Evolutionary conservation across 169 alveolate species (phyloP).

Genomic region (Cytauxzoon felis): DNA sequence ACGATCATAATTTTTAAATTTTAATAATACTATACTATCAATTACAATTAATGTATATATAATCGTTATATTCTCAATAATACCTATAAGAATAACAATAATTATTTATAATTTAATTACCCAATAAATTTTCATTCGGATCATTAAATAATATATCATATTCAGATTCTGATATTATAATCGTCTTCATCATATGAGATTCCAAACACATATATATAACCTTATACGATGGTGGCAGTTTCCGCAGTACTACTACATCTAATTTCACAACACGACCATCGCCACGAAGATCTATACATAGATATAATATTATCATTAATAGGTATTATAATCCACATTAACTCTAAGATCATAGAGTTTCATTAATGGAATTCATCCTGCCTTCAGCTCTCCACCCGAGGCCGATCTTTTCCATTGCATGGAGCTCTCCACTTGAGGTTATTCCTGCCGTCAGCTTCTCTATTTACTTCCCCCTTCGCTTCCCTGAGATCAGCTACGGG

Average conservation of each 20-base stretch:
- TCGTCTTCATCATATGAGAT: background rate
- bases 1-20: slow-evolving; percentile 11
- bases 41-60: slow-evolving; percentile 27
- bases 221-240: slow-evolving; percentile 38
- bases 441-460: no score
- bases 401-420: no score
- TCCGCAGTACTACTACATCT: slow-evolving; percentile 44
- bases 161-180: slow-evolving; percentile 26
- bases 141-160: slow-evolving; percentile 10
- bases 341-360: no score
- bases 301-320: no score
- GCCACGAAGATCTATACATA: no score
- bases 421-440: no score
- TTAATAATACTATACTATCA: slow-evolving; percentile 3
- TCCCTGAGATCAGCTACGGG: no score
- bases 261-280: slow-evolving; percentile 39
- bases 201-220: slow-evolving; percentile 21
- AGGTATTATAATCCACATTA: no score
- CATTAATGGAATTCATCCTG: no score
- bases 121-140: slow-evolving; percentile 17
- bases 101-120: slow-evolving; percentile 9
- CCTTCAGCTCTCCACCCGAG: no score
- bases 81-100: slow-evolving; percentile 7
- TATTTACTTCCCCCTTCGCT: no score
- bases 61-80: slow-evolving; percentile 15